Evolutionary conservation across 2,329 filamentous ascomycete species (phyloP).

Genomic region (Exophiala viscosa): DNA sequence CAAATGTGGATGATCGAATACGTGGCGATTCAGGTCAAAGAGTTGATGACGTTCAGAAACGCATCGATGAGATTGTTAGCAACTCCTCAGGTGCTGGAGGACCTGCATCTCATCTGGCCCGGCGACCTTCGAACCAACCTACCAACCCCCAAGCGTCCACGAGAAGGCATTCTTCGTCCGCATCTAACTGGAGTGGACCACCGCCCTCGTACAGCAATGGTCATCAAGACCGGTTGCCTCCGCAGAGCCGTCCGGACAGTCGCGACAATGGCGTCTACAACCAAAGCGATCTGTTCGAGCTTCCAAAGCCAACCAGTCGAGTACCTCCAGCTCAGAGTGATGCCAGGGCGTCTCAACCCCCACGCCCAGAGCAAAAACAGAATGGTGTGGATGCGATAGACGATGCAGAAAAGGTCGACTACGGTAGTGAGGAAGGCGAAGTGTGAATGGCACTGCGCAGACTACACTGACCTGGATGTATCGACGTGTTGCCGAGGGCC

Average conservation of each 20-base stretch:
- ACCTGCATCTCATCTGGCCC: constrained; percentile 25
- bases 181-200: constrained; percentile 12
- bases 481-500: no score
- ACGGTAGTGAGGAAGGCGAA: constrained; percentile 44
- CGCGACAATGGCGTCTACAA: constrained; percentile 9
- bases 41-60: constrained; percentile 35
- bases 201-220: constrained; percentile 15
- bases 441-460: constrained; percentile 27
- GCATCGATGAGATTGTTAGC: constrained; percentile 37
- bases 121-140: constrained; percentile 10
- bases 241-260: constrained; percentile 15
- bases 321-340: constrained; percentile 8
- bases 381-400: constrained; percentile 19
- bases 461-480: no score
- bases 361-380: background rate
- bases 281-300: constrained; percentile 7
- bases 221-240: constrained; percentile 18
- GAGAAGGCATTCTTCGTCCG: constrained; percentile 16
- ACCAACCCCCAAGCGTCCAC: constrained; percentile 2
- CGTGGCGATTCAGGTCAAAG: constrained; percentile 9
- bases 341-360: background rate
- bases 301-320: background rate
- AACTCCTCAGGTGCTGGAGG: constrained; percentile 20
- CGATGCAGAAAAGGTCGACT: constrained; percentile 32
- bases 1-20: constrained; percentile 1